These are phyloP conservation scores for Aureobasidium zeae DNA, from an alignment of 2,329 filamentous ascomycete species.

Conservation along the genomic window DNA sequence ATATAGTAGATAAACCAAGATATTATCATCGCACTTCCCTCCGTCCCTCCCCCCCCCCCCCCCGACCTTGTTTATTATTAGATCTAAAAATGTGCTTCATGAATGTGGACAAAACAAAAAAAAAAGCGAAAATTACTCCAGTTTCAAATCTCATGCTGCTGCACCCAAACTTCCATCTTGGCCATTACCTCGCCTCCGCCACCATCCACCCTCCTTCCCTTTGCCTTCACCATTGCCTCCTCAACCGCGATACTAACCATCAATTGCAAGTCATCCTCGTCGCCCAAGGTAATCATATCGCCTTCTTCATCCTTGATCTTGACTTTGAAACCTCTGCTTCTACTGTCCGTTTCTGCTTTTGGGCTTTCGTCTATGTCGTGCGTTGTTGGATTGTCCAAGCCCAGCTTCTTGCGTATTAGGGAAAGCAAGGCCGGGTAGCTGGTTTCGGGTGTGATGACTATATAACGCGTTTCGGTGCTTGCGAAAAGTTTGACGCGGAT, in stretches of 20 bases:
- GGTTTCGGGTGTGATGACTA: conserved; percentile 67
- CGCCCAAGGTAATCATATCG: conserved; percentile 94
- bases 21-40: too few relatives aligned
- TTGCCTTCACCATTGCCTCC: conserved; percentile 43
- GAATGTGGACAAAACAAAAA: too few relatives aligned
- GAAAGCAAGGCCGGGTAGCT: conserved; percentile 70
- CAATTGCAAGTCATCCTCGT: conserved; percentile 93
- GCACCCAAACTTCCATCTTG: conserved; percentile 18
- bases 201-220: too few relatives aligned
- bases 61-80: too few relatives aligned
- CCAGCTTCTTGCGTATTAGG: conserved; percentile 80
- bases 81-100: too few relatives aligned
- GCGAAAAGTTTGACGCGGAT: conserved; percentile 87
- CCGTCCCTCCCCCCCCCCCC: too few relatives aligned
- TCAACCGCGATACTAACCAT: conserved; percentile 58
- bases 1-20: too few relatives aligned
- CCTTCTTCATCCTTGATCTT: conserved; percentile 80
- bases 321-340: too few relatives aligned
- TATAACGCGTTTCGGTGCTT: conserved; percentile 78
- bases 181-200: conserved; percentile 30
- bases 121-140: too few relatives aligned
- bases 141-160: conserved; percentile 7
- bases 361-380: too few relatives aligned
- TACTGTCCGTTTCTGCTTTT: conserved; percentile 44
- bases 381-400: too few relatives aligned